Percentiles rank a stretch among this genome's conserved stretches.
phyloP scores from a whole-genome alignment of 345 rosid genomes.

The Geranium rotundifolium region DNA sequence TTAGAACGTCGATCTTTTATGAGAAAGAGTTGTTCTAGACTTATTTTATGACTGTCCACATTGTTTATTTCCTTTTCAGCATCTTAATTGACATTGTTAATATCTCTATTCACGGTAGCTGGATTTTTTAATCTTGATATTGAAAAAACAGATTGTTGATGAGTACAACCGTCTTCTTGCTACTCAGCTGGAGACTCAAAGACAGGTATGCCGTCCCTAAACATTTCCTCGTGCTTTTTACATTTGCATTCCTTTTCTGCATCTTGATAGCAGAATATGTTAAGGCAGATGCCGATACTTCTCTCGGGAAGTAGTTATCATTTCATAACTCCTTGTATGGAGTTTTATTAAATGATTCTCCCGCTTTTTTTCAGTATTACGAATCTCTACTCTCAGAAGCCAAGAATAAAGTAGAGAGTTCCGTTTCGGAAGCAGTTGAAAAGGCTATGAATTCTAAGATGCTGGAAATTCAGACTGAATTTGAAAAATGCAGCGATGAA shows the following conservation, averaged over 20 bases:
- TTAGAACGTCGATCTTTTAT: background rate
- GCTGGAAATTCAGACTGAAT: constrained; percentile 52
- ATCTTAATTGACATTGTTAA: background rate
- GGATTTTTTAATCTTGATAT: constrained; percentile 7
- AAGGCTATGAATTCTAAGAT: constrained; percentile 41
- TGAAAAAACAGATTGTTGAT: constrained; percentile 43
- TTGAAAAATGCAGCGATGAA: constrained; percentile 50
- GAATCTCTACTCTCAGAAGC: constrained; percentile 68
- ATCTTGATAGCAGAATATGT: background rate
- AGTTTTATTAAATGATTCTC: background rate
- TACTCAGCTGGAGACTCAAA: constrained; percentile 60
- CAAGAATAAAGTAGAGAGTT: constrained; percentile 58
- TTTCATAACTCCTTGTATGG: background rate
- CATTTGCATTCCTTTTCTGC: background rate
- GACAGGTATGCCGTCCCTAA: constrained; percentile 48
- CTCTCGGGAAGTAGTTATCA: background rate
- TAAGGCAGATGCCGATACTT: background rate
- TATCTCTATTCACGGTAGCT: background rate
- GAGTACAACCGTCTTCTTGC: constrained; percentile 87
- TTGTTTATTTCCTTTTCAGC: constrained; percentile 3
- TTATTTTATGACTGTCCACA: background rate
- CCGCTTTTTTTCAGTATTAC: constrained; percentile 39
- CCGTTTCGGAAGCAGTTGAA: constrained; percentile 51
- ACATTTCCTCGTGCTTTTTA: background rate
- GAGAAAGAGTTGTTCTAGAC: background rate